Conservation (phyloP, 768 basidiomycete species). For the Nidularia pulvinata region DNA sequence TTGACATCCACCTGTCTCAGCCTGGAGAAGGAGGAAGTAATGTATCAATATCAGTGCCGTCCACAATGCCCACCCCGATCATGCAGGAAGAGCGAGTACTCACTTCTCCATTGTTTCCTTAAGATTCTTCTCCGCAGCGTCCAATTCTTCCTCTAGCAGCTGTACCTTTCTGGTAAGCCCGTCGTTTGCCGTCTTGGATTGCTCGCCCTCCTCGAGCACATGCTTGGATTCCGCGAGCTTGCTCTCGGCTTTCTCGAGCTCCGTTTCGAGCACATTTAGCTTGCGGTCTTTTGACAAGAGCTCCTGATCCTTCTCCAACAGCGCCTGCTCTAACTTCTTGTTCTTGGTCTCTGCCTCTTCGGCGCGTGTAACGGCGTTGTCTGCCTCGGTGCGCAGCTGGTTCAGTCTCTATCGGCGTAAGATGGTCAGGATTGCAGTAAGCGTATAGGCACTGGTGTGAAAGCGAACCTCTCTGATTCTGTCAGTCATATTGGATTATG, state of each 20-base stretch:
- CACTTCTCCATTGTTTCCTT: slow-evolving; percentile 98
- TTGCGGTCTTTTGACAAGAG: slow-evolving; percentile 79
- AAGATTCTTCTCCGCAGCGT: slow-evolving; percentile 92
- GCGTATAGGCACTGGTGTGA: not conserved
- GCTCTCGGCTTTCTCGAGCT: slow-evolving; percentile 71
- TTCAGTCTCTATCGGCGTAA: slow-evolving; percentile 60
- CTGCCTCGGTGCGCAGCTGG: slow-evolving; percentile 82
- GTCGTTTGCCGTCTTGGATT: slow-evolving; percentile 71
- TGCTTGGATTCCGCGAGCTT: slow-evolving; percentile 68
- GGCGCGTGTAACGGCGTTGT: slow-evolving; percentile 77
- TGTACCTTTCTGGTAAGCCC: slow-evolving; percentile 81
- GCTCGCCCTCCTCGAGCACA: slow-evolving; percentile 65
- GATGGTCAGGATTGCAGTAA: not conserved
- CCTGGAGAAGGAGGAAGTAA: slow-evolving; percentile 37
- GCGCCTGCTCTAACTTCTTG: slow-evolving; percentile 71
- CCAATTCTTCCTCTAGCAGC: slow-evolving; percentile 94
- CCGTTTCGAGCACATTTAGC: slow-evolving; percentile 59
- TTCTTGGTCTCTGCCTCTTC: slow-evolving; percentile 85
- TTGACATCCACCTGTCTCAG: slow-evolving; percentile 97
- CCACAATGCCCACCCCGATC: not conserved
- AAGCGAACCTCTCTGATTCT: slow-evolving; percentile 48
- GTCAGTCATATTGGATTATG: slow-evolving; percentile 37
- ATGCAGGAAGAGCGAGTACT: slow-evolving; percentile 18
- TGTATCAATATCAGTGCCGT: not conserved
- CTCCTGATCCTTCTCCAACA: slow-evolving; percentile 86